phyloP scores from a whole-genome alignment of 2,329 filamentous ascomycete genomes.

The Alternaria gaisen region DNA sequence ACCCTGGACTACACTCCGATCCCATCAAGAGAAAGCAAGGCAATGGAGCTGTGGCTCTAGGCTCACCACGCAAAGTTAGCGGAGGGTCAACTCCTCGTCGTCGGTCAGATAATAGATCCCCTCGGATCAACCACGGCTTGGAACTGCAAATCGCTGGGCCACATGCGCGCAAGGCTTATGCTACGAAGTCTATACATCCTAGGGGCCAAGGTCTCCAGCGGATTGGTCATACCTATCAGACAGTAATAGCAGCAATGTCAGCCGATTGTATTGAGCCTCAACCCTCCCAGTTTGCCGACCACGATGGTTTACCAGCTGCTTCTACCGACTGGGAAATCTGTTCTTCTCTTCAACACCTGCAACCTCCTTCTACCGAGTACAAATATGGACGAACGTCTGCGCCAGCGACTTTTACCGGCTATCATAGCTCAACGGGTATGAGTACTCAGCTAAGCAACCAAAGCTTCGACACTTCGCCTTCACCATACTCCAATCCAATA shows the following conservation, averaged over 20 bases:
- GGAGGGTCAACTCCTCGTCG: neutral
- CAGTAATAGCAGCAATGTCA: neutral
- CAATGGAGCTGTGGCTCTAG: neutral
- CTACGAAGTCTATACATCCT: neutral
- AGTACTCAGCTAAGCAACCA: conserved; percentile 13
- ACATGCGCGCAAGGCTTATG: neutral
- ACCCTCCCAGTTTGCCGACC: neutral
- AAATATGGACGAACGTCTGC: neutral
- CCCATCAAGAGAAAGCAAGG: conserved; percentile 4
- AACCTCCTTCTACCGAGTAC: neutral
- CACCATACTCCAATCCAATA: neutral
- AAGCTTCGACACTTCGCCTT: neutral
- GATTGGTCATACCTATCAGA: neutral
- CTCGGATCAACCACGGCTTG: neutral
- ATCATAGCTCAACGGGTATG: neutral
- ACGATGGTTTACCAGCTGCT: neutral
- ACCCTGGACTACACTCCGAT: conserved; percentile 12
- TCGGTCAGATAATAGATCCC: neutral
- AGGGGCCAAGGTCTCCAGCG: neutral
- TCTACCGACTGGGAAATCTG: neutral
- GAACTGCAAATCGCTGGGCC: neutral
- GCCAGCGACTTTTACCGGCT: neutral
- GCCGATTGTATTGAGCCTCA: neutral
- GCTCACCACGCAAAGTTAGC: neutral
- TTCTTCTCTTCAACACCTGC: neutral